These are phyloP conservation scores for Carex myosuroides DNA, from an alignment of 176 grass and related monocot species.

Conservation along the genomic window DNA sequence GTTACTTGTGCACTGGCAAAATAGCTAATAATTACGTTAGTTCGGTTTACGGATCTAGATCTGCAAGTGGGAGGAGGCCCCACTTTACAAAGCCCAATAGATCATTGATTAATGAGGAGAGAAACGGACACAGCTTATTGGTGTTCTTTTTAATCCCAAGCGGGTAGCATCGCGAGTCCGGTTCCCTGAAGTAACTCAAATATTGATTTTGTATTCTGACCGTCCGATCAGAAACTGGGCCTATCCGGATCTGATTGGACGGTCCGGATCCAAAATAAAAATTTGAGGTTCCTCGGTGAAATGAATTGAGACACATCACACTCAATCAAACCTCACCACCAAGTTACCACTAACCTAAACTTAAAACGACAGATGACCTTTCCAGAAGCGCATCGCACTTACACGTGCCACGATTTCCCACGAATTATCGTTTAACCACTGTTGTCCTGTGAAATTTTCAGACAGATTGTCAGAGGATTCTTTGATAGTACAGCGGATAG, in stretches of 20 bases:
- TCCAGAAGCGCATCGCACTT: background rate
- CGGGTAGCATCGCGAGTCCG: background rate
- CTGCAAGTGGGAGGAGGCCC: background rate
- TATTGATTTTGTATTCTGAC: too few relatives aligned
- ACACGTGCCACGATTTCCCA: background rate
- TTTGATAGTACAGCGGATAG: background rate
- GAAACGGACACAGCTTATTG: background rate
- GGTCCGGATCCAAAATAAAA: too few relatives aligned
- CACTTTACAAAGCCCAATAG: background rate
- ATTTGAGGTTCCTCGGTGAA: too few relatives aligned
- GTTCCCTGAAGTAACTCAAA: too few relatives aligned
- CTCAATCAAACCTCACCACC: background rate
- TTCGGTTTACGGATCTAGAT: slow-evolving; percentile 1
- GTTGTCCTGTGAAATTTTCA: background rate
- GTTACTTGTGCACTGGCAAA: background rate
- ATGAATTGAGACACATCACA: background rate
- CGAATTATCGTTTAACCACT: background rate
- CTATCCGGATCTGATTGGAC: too few relatives aligned
- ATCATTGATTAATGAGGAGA: background rate
- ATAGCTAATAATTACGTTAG: background rate
- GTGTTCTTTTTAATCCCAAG: slow-evolving; percentile 2
- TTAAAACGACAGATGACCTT: slow-evolving; percentile 27
- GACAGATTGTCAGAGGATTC: background rate
- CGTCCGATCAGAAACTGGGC: too few relatives aligned
- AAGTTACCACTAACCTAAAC: slow-evolving; percentile 1